Evolutionary conservation across 371 early-diverging fungal genomes (phyloP).

Genomic region (Lichtheimia ramosa): DNA sequence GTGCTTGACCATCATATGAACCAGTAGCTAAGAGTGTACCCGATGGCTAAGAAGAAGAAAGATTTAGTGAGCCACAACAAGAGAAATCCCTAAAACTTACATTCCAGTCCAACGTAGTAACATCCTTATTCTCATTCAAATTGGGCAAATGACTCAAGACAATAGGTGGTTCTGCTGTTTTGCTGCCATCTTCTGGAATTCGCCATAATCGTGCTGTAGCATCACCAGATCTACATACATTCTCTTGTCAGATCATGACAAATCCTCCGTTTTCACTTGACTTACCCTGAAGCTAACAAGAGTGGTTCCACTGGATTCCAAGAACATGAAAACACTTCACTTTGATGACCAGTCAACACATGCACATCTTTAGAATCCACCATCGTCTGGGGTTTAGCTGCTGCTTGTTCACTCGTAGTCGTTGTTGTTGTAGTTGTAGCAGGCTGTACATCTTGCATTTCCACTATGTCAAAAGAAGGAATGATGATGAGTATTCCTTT

Average conservation of each 20-base stretch:
- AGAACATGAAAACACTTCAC: constrained; percentile 78
- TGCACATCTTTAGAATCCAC: constrained; percentile 34
- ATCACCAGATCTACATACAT: constrained; percentile 71
- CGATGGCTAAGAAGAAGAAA: constrained; percentile 52
- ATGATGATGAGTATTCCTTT: neutral
- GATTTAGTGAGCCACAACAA: too few relatives aligned
- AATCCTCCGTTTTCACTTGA: neutral
- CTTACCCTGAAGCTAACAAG: constrained; percentile 83
- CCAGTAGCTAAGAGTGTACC: constrained; percentile 90
- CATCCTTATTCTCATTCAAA: constrained; percentile 56
- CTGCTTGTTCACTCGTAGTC: neutral
- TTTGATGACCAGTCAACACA: constrained; percentile 67
- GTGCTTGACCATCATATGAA: constrained; percentile 86
- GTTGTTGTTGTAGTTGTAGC: constrained; percentile 4
- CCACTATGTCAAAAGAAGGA: constrained; percentile 6
- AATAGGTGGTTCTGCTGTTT: constrained; percentile 40
- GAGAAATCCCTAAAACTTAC: constrained; percentile 46
- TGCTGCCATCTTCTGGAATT: constrained; percentile 42
- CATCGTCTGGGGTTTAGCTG: constrained; percentile 13
- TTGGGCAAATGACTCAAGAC: constrained; percentile 63
- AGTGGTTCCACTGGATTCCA: constrained; percentile 79
- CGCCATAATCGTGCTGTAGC: constrained; percentile 88
- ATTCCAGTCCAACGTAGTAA: constrained; percentile 93
- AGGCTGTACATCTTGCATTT: constrained; percentile 10
- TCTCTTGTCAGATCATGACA: neutral